phyloP scores from a whole-genome alignment of 768 basidiomycete species.

The Baorangia bicolor region DNA sequence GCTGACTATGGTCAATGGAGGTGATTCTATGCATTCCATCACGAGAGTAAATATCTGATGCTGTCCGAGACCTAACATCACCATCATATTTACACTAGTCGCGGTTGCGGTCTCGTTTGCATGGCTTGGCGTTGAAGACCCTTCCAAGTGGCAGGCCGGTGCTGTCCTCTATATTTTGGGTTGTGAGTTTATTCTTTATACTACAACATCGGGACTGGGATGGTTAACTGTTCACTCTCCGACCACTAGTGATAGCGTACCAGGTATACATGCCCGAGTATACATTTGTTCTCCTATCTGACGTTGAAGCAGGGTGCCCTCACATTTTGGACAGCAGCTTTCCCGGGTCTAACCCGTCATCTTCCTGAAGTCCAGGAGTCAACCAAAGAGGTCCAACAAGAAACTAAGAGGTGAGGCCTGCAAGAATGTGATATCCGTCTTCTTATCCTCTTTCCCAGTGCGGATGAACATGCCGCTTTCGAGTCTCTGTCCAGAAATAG shows the following conservation, averaged over 20 bases:
- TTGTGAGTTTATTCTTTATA: constrained; percentile 38
- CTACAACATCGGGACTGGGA: not conserved
- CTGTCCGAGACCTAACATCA: constrained; percentile 62
- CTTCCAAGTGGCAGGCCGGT: constrained; percentile 62
- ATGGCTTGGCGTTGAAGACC: constrained; percentile 72
- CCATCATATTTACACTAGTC: constrained; percentile 67
- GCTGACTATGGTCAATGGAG: constrained; percentile 84
- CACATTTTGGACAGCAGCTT: constrained; percentile 84
- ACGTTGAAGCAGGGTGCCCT: constrained; percentile 48
- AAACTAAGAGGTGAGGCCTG: constrained; percentile 45
- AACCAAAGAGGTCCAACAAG: constrained; percentile 36
- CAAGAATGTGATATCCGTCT: not conserved
- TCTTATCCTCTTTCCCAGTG: constrained; percentile 23
- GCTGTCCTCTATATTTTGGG: constrained; percentile 64
- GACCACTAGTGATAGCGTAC: constrained; percentile 60
- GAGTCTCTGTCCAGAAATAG: constrained; percentile 70
- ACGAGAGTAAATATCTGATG: not conserved
- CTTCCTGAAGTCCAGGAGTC: constrained; percentile 67
- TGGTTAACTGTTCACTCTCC: not conserved
- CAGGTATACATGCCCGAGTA: constrained; percentile 41
- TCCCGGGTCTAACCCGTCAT: constrained; percentile 71
- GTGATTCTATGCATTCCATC: constrained; percentile 28
- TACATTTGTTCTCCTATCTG: not conserved
- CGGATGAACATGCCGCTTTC: constrained; percentile 50
- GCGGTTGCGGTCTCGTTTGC: constrained; percentile 72